Base-by-base conservation (phyloP, 1,284 basidiomycete genomes). In the Cryptococcus maquisensis region DNA sequence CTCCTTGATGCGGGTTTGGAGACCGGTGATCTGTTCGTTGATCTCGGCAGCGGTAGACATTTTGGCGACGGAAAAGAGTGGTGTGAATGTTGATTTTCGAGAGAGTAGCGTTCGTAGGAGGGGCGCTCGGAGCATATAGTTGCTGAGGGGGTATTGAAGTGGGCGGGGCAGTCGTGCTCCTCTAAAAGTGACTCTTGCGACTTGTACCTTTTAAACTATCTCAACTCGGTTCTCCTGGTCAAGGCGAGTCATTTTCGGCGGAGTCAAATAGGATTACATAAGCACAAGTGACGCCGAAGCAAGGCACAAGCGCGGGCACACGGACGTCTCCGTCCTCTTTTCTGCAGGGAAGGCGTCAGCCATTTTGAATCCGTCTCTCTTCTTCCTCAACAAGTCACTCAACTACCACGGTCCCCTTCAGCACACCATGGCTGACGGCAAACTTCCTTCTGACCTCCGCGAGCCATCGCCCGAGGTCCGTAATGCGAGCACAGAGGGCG, bases 1-100 rank as follows among this genome's bases (percentile, higher is more conserved):
- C 53, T 68, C 57, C 51, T 72, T 73, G 62, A 77, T 76, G 37
- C 59, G 56, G 24, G 57, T 55, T 49, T 74, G 73, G 24, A 77
- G 71, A 39, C 60, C 65, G n/a, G 63, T 54, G 58, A 78, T 74
- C 28, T 64, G 62, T 41, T 67, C 69, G 42, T 62, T 51, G 51
- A 69, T 55, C 15, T 52, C 51, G 12, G 56, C 51, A 18, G 55
- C 45, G 26, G 37, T 38, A 3, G 58, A 56, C 55, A 60, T 57
- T 47, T 45, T 59, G 48, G 40, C 46, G 44, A 41, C 2, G 18
- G 52, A 20, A 35, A 36, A 16, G 50, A 20, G 6, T 16, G 6
- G 23, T 10, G 44, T n/a, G 39, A 12, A 35, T 21, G 41, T 15
- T 35, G 39, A 16, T 20, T 16, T 21, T 38, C 12, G 48, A 18